Conservation (phyloP, 139 green algal species). For the Zygnema cylindricum region DNA sequence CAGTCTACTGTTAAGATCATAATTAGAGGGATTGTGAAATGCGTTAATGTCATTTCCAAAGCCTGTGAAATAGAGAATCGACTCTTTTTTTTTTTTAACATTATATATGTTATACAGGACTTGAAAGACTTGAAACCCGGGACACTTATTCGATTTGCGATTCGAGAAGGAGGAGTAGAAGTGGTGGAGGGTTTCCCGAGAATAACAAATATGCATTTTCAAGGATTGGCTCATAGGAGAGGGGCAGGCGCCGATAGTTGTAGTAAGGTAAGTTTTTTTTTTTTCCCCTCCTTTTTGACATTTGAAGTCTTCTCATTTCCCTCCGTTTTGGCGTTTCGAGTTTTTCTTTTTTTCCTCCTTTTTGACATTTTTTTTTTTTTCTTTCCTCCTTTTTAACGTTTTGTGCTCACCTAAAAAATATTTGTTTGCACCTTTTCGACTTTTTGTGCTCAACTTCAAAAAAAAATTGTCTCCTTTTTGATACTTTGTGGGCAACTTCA, state of each 20-base stretch:
- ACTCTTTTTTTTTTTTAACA: not conserved
- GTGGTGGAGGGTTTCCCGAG: constrained; percentile 67
- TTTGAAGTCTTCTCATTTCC: constrained; percentile 15
- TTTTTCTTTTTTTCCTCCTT: constrained; percentile 12
- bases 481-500: too few species aligned
- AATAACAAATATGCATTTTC: constrained; percentile 76
- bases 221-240: constrained; percentile 71
- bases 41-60: too few species aligned
- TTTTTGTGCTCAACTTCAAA: constrained; percentile 8
- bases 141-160: constrained; percentile 66
- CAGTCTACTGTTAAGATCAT: too few species aligned
- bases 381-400: not conserved
- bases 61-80: not conserved
- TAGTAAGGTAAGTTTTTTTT: constrained; percentile 71
- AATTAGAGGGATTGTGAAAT: too few species aligned
- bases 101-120: constrained; percentile 11
- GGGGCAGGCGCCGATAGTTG: constrained; percentile 77
- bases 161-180: constrained; percentile 61
- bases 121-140: constrained; percentile 9
- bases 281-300: not conserved
- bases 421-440: not conserved
- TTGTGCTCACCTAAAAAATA: too few species aligned
- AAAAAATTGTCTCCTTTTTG: too few species aligned
- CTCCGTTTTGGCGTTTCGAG: not conserved
- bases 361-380: not conserved